Base-by-base conservation (phyloP, 2,329 filamentous ascomycete genomes). In the Aureobasidium sp. region DNA sequence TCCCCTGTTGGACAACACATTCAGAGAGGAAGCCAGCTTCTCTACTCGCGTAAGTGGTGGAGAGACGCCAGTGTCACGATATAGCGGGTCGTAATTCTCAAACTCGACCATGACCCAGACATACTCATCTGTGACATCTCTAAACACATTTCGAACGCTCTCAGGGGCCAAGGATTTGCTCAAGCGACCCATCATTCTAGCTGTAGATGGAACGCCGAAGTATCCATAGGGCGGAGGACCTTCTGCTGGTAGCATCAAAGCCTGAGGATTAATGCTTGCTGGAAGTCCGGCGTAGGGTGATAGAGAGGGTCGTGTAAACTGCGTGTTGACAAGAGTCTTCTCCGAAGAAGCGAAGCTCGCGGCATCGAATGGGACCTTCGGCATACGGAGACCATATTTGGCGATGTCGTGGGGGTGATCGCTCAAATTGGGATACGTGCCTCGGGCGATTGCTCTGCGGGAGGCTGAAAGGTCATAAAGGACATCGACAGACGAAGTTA, bases 401-500 rank as follows among this genome's bases (percentile, higher is more conserved):
- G 55, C 56, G 11, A 57, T 17, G 5, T 64, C 53, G 17, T 58
- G 47, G 15, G 45, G 29, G 37, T 62, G 37, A 31, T 65, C 59
- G 20, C 53, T 45, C 25, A 73, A 72, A 20, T 64, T 69, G 2
- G 73, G 73, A 65, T 74, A 73, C 47, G 73, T 70, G 45, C 72
- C 73, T 12, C 71, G 65, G 27, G 70, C 69, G 14, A 75, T 65
- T n/a, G 78, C 76, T 64, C 80, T 77, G 22, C 88, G 79, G 15
- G 87, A 87, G 55, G 86, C 78, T 0, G 88, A 91, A 15, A 92
- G 78, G 69, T 91, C 88, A 71, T 89, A 91, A 1, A 93, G 80
- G 0, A 87, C 90, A 73, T 92, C 89, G 71, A 92, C 90, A 1
- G 87, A 90, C 6, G 84, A 84, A 17, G 88, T 91, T 66, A 92